A percentile compares a stretch with the other conserved stretches of the same genome.
phyloP scores from a whole-genome alignment of 2,329 filamentous ascomycete species.

The Boeremia lycopersici region DNA sequence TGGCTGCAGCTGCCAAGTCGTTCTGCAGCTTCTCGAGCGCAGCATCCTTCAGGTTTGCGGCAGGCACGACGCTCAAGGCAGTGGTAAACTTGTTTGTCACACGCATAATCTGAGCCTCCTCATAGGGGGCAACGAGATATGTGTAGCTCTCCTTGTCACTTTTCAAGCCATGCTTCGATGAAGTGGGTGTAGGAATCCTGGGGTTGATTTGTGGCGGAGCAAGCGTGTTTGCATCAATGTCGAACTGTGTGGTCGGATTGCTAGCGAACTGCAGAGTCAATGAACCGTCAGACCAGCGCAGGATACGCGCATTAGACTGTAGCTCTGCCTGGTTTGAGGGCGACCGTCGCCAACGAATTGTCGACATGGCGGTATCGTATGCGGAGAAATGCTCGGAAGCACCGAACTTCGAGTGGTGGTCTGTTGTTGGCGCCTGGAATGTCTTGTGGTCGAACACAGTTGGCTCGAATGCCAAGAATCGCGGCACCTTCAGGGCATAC shows the following conservation, averaged over 20 bases:
- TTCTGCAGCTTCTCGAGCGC: constrained; percentile 72
- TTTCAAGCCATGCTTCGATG: constrained; percentile 29
- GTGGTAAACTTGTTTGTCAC: constrained; percentile 78
- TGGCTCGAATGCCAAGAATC: constrained; percentile 73
- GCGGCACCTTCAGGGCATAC: constrained; percentile 73
- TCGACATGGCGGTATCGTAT: constrained; percentile 69
- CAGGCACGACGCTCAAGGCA: constrained; percentile 71
- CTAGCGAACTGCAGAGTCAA: constrained; percentile 76
- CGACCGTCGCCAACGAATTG: constrained; percentile 72
- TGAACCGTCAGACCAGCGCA: constrained; percentile 81
- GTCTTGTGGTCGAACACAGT: constrained; percentile 68
- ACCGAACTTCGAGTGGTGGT: constrained; percentile 57
- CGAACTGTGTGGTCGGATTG: constrained; percentile 71
- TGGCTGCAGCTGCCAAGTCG: constrained; percentile 68
- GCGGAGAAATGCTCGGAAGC: constrained; percentile 60
- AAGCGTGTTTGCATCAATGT: constrained; percentile 72
- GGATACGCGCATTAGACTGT: constrained; percentile 75
- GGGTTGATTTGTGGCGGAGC: constrained; percentile 64
- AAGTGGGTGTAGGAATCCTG: constrained; percentile 56
- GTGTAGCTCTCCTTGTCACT: constrained; percentile 72
- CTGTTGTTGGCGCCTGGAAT: constrained; percentile 68
- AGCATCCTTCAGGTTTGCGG: constrained; percentile 71
- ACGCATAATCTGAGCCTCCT: constrained; percentile 70
- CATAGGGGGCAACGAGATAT: constrained; percentile 75
- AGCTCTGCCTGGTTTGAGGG: constrained; percentile 67